Percentiles rank a stretch among this genome's conserved stretches.
Evolutionary conservation across 2,329 filamentous ascomycete species (phyloP).

Genomic region (Boeremia lycopersici): DNA sequence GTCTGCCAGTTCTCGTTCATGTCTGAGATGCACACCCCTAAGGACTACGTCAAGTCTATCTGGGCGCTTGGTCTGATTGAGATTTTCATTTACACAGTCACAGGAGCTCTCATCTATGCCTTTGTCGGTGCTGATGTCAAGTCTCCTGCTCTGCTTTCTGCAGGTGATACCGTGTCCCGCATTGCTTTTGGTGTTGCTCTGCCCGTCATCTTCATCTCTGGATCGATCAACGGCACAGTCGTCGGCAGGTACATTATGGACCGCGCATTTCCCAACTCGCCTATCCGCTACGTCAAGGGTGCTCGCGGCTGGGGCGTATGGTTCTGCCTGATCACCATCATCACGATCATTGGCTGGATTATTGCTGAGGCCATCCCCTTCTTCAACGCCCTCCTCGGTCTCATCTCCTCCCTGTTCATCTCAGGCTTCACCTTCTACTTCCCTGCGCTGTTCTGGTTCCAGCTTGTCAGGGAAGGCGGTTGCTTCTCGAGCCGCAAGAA

Average conservation of each 20-base stretch:
- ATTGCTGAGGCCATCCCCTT: slow-evolving; percentile 74
- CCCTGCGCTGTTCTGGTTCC: slow-evolving; percentile 48
- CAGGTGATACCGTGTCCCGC: slow-evolving; percentile 64
- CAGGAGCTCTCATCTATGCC: slow-evolving; percentile 71
- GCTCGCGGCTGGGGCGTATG: slow-evolving; percentile 58
- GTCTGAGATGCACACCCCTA: slow-evolving; percentile 68
- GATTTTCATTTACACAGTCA: slow-evolving; percentile 67
- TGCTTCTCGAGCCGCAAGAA: slow-evolving; percentile 47
- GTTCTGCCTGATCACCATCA: slow-evolving; percentile 60
- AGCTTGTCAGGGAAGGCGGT: slow-evolving; percentile 50
- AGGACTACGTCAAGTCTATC: slow-evolving; percentile 63
- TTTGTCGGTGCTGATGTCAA: slow-evolving; percentile 68
- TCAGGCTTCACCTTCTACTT: slow-evolving; percentile 68
- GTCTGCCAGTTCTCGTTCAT: slow-evolving; percentile 74
- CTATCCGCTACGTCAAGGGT: slow-evolving; percentile 47
- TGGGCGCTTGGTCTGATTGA: slow-evolving; percentile 65
- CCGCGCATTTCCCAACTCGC: slow-evolving; percentile 65
- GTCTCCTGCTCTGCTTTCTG: slow-evolving; percentile 69
- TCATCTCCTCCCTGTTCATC: slow-evolving; percentile 67
- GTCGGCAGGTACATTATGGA: slow-evolving; percentile 69
- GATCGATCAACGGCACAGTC: slow-evolving; percentile 72
- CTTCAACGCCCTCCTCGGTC: slow-evolving; percentile 71
- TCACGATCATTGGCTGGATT: slow-evolving; percentile 70
- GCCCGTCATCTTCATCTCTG: slow-evolving; percentile 75
- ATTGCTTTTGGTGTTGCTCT: slow-evolving; percentile 74